Percentiles rank a stretch among this genome's conserved stretches.
Conservation (phyloP, 1,284 basidiomycete species). For the Melampsora larici-populina region DNA sequence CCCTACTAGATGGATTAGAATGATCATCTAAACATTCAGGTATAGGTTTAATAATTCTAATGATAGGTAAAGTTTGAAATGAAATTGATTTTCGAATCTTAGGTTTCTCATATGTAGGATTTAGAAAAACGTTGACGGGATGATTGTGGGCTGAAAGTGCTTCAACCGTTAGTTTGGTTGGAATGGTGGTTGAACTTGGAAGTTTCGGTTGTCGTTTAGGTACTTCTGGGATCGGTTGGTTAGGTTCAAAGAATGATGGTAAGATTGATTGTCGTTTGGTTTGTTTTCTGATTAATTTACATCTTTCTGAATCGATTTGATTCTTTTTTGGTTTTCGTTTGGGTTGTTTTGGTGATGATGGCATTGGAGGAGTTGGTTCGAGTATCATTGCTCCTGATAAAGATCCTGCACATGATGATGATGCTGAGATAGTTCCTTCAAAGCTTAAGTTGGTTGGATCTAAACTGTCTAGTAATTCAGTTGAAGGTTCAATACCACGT, state of each 20-base stretch:
- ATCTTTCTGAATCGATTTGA: background rate
- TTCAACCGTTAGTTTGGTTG: slow-evolving; percentile 10
- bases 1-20: slow-evolving; percentile 41
- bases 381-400: background rate
- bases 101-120: background rate
- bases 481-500: slow-evolving; percentile 34
- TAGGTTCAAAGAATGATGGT: slow-evolving; percentile 38
- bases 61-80: slow-evolving; percentile 15
- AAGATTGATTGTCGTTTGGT: slow-evolving; percentile 34
- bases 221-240: background rate
- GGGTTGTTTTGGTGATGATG: no score
- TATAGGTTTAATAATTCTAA: slow-evolving; percentile 38
- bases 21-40: slow-evolving; percentile 44
- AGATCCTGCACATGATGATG: background rate
- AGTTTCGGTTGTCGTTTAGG: background rate
- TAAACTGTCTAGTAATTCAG: slow-evolving; percentile 33
- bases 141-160: slow-evolving; percentile 37
- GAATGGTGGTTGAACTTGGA: background rate
- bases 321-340: background rate
- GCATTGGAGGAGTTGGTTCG: background rate
- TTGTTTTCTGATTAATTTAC: slow-evolving; percentile 26
- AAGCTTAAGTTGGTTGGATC: slow-evolving; percentile 41
- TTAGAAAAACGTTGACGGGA: slow-evolving; percentile 23
- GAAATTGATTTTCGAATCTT: slow-evolving; percentile 9
- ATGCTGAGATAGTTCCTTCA: slow-evolving; percentile 16